Percentiles rank a stretch among this genome's conserved stretches.
These are phyloP conservation scores for Talaromyces sp. DNA, from an alignment of 2,329 filamentous ascomycete genomes.

Conservation along the genomic window DNA sequence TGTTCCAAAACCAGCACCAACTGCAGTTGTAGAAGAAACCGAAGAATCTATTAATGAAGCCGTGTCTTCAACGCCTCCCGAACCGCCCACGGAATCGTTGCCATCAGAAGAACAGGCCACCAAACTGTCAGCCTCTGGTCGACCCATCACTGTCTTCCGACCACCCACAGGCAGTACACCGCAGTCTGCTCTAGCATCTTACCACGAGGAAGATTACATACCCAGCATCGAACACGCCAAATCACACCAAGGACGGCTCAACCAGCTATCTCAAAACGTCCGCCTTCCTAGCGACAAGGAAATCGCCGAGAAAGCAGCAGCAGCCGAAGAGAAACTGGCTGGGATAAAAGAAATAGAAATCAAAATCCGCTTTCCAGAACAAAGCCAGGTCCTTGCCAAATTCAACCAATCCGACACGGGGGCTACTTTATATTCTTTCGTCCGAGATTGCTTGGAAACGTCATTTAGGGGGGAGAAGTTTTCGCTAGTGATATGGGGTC, in stretches of 20 bases:
- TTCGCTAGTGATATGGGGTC: slow-evolving; percentile 57
- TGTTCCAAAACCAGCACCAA: neutral
- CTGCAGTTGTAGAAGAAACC: neutral
- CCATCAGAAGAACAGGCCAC: slow-evolving; percentile 9
- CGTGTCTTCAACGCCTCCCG: neutral
- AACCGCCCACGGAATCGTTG: neutral
- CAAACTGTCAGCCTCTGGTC: slow-evolving; percentile 37
- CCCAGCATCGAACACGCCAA: slow-evolving; percentile 82
- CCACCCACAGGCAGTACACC: slow-evolving; percentile 72
- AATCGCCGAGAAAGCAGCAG: slow-evolving; percentile 62
- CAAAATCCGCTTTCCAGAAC: slow-evolving; percentile 83
- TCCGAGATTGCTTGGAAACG: slow-evolving; percentile 64
- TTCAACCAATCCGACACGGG: slow-evolving; percentile 66
- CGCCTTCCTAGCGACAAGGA: slow-evolving; percentile 80
- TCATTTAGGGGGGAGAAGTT: slow-evolving; percentile 58
- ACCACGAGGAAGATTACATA: slow-evolving; percentile 70
- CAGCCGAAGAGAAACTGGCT: slow-evolving; percentile 60
- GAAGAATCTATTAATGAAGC: neutral
- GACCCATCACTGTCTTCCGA: slow-evolving; percentile 63
- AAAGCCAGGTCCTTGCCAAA: slow-evolving; percentile 68
- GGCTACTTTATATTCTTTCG: slow-evolving; percentile 66
- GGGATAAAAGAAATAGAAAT: slow-evolving; percentile 65
- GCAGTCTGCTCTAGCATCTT: slow-evolving; percentile 61
- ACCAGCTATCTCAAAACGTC: slow-evolving; percentile 70
- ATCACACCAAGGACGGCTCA: slow-evolving; percentile 69